Conservation (phyloP, 352 stramenopile species). For the Paralagenidium karlingii region DNA sequence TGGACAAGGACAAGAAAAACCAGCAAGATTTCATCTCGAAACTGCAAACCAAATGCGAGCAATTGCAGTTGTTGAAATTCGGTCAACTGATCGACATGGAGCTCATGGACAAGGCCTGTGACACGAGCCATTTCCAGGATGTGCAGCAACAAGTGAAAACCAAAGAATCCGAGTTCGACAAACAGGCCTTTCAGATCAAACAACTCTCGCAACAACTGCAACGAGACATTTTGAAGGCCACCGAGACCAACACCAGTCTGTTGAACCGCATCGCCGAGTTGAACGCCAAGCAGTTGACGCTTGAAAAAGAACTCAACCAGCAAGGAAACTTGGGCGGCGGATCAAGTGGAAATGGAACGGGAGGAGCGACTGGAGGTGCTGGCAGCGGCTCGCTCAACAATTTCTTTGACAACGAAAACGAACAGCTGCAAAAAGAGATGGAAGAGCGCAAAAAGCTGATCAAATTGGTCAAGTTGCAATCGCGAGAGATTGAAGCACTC, state of each 20-base stretch:
- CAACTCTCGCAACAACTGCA: slow-evolving; percentile 50
- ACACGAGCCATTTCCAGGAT: slow-evolving; percentile 52
- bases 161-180: slow-evolving; percentile 64
- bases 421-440: slow-evolving; percentile 53
- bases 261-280: slow-evolving; percentile 67
- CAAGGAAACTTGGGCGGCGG: slow-evolving; percentile 3
- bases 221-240: slow-evolving; percentile 63
- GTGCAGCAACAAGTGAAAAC: slow-evolving; percentile 55
- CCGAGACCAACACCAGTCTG: slow-evolving; percentile 73
- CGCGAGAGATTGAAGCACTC: slow-evolving; percentile 83
- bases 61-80: slow-evolving; percentile 78
- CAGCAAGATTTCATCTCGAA: slow-evolving; percentile 54
- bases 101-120: slow-evolving; percentile 78
- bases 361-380: slow-evolving; percentile 1
- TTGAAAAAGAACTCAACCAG: slow-evolving; percentile 83
- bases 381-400: too few species aligned
- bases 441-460: slow-evolving; percentile 84
- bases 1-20: slow-evolving; percentile 67
- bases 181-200: slow-evolving; percentile 22
- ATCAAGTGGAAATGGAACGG: slow-evolving; percentile 1
- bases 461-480: slow-evolving; percentile 85
- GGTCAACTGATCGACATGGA: slow-evolving; percentile 75
- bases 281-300: slow-evolving; percentile 54
- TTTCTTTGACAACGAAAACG: slow-evolving; percentile 8
- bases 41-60: slow-evolving; percentile 51